Percentiles rank a stretch among this genome's conserved stretches.
phyloP scores from a whole-genome alignment of 2,329 filamentous ascomycete genomes.

The Cladosporium sp. region DNA sequence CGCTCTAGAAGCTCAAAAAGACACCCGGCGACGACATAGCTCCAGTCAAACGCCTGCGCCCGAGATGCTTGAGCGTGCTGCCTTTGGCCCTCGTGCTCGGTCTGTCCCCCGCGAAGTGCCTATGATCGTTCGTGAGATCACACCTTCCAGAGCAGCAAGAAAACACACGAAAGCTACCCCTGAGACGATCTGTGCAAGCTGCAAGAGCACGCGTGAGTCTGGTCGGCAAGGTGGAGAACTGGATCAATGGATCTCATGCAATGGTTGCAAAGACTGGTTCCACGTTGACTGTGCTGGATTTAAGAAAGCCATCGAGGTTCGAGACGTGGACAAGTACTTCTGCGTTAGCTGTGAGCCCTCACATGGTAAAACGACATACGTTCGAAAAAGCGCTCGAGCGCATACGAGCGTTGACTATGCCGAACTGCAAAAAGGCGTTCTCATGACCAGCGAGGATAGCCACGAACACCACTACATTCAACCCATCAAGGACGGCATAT shows the following conservation, averaged over 20 bases:
- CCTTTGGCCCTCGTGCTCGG: conserved; percentile 20
- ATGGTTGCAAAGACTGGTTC: conserved; percentile 69
- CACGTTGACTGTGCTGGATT: conserved; percentile 68
- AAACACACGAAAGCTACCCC: conserved; percentile 30
- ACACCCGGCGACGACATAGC: conserved; percentile 29
- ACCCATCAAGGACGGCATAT: conserved; percentile 64
- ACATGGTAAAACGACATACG: conserved; percentile 64
- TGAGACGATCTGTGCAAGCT: conserved; percentile 56
- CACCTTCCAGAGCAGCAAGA: conserved; percentile 31
- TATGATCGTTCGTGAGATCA: conserved; percentile 29
- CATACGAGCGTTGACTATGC: conserved; percentile 69
- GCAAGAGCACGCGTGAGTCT: conserved; percentile 55
- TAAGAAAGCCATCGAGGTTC: conserved; percentile 63
- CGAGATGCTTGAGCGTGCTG: not conserved
- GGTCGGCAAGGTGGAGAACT: conserved; percentile 49
- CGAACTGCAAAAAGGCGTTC: conserved; percentile 64
- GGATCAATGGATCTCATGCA: conserved; percentile 67
- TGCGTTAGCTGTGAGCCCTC: conserved; percentile 60
- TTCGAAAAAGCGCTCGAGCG: conserved; percentile 65
- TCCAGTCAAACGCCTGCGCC: conserved; percentile 22
- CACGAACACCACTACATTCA: conserved; percentile 68
- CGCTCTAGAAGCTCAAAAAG: conserved; percentile 6
- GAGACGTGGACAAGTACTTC: conserved; percentile 68
- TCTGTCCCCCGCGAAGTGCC: conserved; percentile 33
- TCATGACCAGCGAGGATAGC: conserved; percentile 65